Conservation (phyloP, 345 rosid genomes). For the Gossypium turneri region DNA sequence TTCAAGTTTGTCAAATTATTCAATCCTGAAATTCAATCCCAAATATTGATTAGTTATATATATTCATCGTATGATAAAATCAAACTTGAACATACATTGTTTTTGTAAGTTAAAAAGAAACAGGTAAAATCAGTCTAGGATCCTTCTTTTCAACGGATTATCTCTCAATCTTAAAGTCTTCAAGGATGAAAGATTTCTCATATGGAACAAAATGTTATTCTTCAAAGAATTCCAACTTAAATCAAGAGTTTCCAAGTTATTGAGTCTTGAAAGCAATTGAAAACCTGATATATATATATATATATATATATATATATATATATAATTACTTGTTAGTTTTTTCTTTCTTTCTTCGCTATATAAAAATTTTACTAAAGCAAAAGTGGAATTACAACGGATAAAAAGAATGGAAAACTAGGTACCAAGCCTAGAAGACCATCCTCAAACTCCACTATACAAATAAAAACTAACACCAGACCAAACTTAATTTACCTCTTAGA, state of each 20-base stretch:
- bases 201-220: background rate
- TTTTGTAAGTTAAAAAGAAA: too few species aligned
- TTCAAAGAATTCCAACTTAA: background rate
- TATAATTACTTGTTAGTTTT: too few species aligned
- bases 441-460: too few species aligned
- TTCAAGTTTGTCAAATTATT: conserved; percentile 1
- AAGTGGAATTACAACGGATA: too few species aligned
- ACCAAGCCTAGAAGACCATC: too few species aligned
- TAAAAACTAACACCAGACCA: too few species aligned
- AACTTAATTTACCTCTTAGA: background rate
- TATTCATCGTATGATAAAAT: background rate
- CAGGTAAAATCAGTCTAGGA: too few species aligned
- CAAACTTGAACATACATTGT: background rate
- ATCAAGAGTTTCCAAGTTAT: background rate
- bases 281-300: background rate
- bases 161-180: background rate
- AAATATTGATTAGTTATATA: too few species aligned
- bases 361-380: background rate
- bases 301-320: too few species aligned
- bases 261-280: background rate
- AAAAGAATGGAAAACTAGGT: too few species aligned
- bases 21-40: background rate
- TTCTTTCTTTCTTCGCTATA: too few species aligned
- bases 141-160: background rate
- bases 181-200: background rate